Evolutionary conservation across 2,329 filamentous ascomycete species (phyloP), one percentile per base, ranked within the genome.

Genomic region (Paecilomyces dactylethromorphus): DNA sequence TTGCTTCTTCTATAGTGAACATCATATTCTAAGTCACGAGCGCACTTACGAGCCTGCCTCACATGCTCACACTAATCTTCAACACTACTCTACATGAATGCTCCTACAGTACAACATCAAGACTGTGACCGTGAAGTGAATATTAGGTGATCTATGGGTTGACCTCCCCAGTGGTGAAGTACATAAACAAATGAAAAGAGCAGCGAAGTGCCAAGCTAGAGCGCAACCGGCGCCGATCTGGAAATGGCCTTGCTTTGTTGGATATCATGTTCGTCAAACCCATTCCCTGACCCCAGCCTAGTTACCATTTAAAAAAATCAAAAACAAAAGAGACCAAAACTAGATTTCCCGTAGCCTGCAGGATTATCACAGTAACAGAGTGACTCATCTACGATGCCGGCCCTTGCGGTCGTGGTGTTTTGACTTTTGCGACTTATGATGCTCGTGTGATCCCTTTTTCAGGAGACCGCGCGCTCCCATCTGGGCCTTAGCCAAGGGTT

Each of bases 401-500:
- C 53, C 11, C 13, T 39, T 35, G 3, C 33, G 53, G 26, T 31
- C 33, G 29, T 49, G 26, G 31, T n/a, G 54, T 15, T 50, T 55
- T 29, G 57, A 51, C 53, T 45, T 39, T 13, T 54, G 57, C 45
- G 59, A 56, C 56, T 58, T 58, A 26, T 35, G 29, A 21, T 58
- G 59, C 32, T 60, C 58, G 55, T 60, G 59, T 7, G 59, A 52
- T 56, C 61, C 64, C n/a, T 65, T 62, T 56, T 64, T 66, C 57
- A 72, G 58, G 54, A 75, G 54, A 45, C 65, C 58, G 51, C 66
- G 69, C 22, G 72, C 74, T 51, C 67, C 68, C 55, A 65, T 68
- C 54, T 77, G 74, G 49, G 74, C 74, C 33, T 62, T 68, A 53
- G 67, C 69, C 52, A 77, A 60, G 18, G 71, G 59, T 45, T 66